phyloP scores from a whole-genome alignment of 805 yeast species.

The Metschnikowia koreensis region DNA sequence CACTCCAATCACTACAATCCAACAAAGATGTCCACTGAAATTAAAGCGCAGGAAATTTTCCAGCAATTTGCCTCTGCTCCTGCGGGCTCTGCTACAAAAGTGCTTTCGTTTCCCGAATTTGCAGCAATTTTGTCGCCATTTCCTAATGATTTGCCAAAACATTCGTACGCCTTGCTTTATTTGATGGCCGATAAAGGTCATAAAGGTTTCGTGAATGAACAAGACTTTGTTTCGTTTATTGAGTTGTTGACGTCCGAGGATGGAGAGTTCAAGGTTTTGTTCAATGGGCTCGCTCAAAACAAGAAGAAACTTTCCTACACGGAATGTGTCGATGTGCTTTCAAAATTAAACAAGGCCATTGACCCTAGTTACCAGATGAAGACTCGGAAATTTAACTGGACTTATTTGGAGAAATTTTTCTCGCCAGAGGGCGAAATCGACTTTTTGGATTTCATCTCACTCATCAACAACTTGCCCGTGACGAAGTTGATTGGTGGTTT shows the following conservation, averaged over 20 bases:
- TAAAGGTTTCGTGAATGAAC: slow-evolving; percentile 63
- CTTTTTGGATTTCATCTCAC: slow-evolving; percentile 38
- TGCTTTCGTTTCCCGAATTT: slow-evolving; percentile 36
- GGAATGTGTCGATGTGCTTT: slow-evolving; percentile 35
- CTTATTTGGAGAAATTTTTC: slow-evolving; percentile 39
- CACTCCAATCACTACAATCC: background rate
- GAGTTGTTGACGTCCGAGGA: slow-evolving; percentile 40
- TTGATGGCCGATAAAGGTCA: slow-evolving; percentile 72
- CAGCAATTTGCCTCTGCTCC: slow-evolving; percentile 36
- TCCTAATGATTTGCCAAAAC: slow-evolving; percentile 38
- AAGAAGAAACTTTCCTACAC: slow-evolving; percentile 27
- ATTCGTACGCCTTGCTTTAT: slow-evolving; percentile 56
- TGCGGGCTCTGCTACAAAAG: slow-evolving; percentile 20
- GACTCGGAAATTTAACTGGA: slow-evolving; percentile 42
- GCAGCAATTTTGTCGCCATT: slow-evolving; percentile 41
- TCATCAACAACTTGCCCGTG: slow-evolving; percentile 44
- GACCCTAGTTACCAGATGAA: slow-evolving; percentile 43
- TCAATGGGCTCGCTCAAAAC: slow-evolving; percentile 44
- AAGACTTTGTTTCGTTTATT: slow-evolving; percentile 76
- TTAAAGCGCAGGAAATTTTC: slow-evolving; percentile 32
- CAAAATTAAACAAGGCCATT: slow-evolving; percentile 38
- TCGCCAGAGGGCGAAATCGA: slow-evolving; percentile 39
- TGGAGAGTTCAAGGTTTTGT: slow-evolving; percentile 50
- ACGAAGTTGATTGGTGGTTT: slow-evolving; percentile 45
- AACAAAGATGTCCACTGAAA: slow-evolving; percentile 16